Evolutionary conservation across 495 filamentous ascomycete genomes (phyloP), one percentile per base, ranked within the genome.

Genomic region (Neurospora intermedia): DNA sequence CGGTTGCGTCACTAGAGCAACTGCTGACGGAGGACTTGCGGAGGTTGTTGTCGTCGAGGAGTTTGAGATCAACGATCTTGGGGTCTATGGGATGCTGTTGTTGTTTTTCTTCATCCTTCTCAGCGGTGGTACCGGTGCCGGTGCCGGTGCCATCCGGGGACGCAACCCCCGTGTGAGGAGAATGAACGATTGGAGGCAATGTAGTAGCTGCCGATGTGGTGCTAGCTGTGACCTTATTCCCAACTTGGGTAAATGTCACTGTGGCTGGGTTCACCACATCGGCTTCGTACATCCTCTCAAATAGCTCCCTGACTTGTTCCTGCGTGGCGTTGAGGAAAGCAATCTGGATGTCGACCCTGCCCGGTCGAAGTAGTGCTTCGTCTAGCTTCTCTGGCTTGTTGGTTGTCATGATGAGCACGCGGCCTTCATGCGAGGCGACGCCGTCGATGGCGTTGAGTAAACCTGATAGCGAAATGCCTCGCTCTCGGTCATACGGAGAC

Each of bases 381-480:
- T 96, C 93, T 3, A 96, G 85, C 20, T 86, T 84, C 74, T 94
- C 91, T 2, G 89, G 90, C 71, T 90, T 86, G 80, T 96, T 96
- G 31, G 91, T 94, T 0, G 93, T 96, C 90, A 96, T 93, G 81
- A 96, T 88, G 9, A 96, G 85, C 10, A 95, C 87, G 39, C 91
- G 87, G 38, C 93, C 93, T 81, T 95, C 93, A 72, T 94, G 91
- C 2, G 90, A 91, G 8, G 91, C 91, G 0, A 94, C 93, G 39
- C 93, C 93, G 76, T 96, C 93, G 73, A 96, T 91, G 66, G 87
- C 88, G 79, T 96, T 96, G n/a, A 96, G 84, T 0, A 96, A 84
- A 0, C 91, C 92, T 0, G 92, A 94, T 9, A 95, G 84, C 0
- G 91, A 90, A 59, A 94, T 89, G 23, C 84, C 83, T 72, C 81